A percentile compares a stretch with the other conserved stretches of the same genome.
These are phyloP conservation scores for Borovskyia barvae DNA, from an alignment of 208 protist genomes.

Conservation along the genomic window DNA sequence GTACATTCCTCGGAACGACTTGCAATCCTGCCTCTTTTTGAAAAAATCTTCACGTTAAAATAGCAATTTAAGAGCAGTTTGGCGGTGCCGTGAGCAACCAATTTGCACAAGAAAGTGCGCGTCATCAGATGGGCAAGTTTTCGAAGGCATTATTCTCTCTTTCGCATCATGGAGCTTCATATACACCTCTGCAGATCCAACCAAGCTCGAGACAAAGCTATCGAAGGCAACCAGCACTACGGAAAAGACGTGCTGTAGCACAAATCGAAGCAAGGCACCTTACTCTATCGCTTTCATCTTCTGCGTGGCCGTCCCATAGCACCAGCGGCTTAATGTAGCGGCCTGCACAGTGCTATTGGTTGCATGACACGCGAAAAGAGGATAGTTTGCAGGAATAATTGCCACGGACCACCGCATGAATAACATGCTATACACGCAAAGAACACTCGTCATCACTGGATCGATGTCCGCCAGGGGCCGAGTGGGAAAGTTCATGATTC, in stretches of 20 bases:
- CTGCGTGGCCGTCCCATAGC: conserved; percentile 15
- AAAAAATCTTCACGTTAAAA: no score
- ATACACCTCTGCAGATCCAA: no score
- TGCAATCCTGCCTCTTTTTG: no score
- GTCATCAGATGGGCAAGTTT: no score
- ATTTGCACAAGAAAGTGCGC: no score
- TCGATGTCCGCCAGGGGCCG: conserved; percentile 81
- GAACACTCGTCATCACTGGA: conserved; percentile 73
- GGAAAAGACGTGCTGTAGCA: not conserved
- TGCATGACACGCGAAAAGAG: conserved; percentile 78
- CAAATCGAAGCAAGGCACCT: not conserved
- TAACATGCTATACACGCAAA: conserved; percentile 74
- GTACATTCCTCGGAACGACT: no score
- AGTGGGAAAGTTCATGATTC: conserved; percentile 81
- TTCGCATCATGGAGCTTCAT: no score
- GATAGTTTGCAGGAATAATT: conserved; percentile 86
- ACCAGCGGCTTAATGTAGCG: conserved; percentile 51
- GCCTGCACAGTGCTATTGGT: conserved; percentile 81
- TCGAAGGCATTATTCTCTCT: no score
- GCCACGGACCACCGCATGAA: conserved; percentile 87
- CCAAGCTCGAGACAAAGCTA: not conserved
- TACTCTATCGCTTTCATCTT: conserved; percentile 25
- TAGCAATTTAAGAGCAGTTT: no score
- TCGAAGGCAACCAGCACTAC: no score
- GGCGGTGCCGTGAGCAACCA: no score